Evolutionary conservation across 2,329 filamentous ascomycete species (phyloP), one percentile per base, ranked within the genome.

Genomic region (Aspergillus tubingensis): DNA sequence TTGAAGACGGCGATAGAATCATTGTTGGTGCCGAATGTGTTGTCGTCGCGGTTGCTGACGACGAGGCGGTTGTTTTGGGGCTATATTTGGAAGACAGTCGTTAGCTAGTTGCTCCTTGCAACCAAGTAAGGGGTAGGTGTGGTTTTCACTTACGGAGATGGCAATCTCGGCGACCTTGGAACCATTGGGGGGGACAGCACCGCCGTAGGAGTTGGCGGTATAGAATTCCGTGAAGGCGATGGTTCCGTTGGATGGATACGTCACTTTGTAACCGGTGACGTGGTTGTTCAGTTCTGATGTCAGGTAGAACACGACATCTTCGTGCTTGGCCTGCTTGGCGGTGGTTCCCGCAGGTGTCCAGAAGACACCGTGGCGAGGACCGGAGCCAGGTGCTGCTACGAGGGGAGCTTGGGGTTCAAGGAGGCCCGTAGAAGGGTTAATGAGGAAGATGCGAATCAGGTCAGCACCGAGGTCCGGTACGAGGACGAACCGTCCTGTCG

Each of bases 391-490:
- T 2, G 71, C 74, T 0, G 81, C 74, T 27, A 72, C 66, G n/a
- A 76, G 79, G 1, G 79, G 70, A 5, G 77, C 68, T 61, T 82
- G 84, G 11, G 79, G 74, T 1, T 78, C 80, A 17, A 86, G 77
- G 43, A 70, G 68, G 8, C 83, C 82, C 0, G 76, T 79, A 3
- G 56, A 60, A 21, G 77, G 65, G 64, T 83, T 75, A 66, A 86
- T 81, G 68, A 74, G 75, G 74, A 83, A 84, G 65, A 86, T 79
- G 59, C 83, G 83, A 56, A 85, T 75, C 21, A 83, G 67, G 65
- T 86, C 84, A 5, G 83, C 81, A 36, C 84, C 84, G 2, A 86
- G 77, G 63, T 86, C 84, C 1, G 82, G 79, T 7, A 79, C 76
- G 1, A 86, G 70, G 21, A 86, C 66, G 67, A 79, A 85, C 80